Percentiles rank a stretch among this genome's conserved stretches.
Conservation (phyloP, 306 rosid genomes). For the Astragalus membranaceus region DNA sequence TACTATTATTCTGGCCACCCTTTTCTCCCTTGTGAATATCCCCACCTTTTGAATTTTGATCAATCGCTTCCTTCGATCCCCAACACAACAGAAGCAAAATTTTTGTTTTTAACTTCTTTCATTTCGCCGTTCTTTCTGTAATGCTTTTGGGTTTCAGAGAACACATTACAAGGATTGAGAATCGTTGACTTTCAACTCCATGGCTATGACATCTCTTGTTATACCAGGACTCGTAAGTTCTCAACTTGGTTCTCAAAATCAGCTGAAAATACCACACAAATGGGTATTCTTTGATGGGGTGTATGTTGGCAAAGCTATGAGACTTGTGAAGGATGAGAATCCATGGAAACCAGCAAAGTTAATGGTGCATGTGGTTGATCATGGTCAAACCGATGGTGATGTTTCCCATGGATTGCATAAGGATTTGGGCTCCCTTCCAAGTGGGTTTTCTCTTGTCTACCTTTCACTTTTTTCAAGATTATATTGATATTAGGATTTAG, state of each 20-base stretch:
- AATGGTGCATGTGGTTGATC: constrained; percentile 26
- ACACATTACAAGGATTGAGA: neutral
- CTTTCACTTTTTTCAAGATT: neutral
- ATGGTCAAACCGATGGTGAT: constrained; percentile 28
- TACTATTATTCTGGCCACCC: too few relatives aligned
- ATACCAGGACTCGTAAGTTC: constrained; percentile 17
- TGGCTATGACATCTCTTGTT: constrained; percentile 23
- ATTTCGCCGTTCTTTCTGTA: neutral
- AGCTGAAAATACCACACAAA: constrained; percentile 15
- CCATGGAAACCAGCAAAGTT: constrained; percentile 1
- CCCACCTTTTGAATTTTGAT: too few relatives aligned
- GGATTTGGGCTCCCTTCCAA: constrained; percentile 42
- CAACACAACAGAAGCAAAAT: neutral
- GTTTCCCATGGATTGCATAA: constrained; percentile 28
- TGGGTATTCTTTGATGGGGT: constrained; percentile 20
- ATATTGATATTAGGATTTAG: neutral
- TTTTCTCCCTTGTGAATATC: too few relatives aligned
- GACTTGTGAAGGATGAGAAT: too few relatives aligned
- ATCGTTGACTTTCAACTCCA: constrained; percentile 8
- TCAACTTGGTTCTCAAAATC: constrained; percentile 18
- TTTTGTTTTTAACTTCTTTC: neutral
- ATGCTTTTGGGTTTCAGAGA: neutral
- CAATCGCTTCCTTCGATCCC: too few relatives aligned
- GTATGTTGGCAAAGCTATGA: constrained; percentile 2
- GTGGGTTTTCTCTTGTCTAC: constrained; percentile 26